Base-by-base conservation (phyloP, 1,139 yeast species). In the Hanseniaspora sp. region DNA sequence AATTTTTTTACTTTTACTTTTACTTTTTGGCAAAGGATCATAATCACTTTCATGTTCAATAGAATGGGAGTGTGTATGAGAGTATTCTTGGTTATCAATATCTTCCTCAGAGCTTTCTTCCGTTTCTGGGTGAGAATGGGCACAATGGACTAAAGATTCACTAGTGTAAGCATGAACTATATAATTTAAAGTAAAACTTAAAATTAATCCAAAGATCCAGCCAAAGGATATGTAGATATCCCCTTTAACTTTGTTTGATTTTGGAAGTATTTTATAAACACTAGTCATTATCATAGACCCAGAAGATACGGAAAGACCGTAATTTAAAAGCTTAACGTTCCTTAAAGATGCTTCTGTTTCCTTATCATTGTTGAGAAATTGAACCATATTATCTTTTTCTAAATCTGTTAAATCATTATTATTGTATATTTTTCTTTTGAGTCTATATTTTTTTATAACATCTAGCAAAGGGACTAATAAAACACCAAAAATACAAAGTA, bases 121-220 rank as follows among this genome's bases (percentile, higher is more conserved):
- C 23, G 58, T 68, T 15, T 62, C 74, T 18, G 64, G 13, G 12
- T 33, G 18, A 15, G 69, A 76, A 62, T 88, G 96, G 17, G 79
- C 82, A 67, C 96, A 88, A 64, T 88, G 96, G 0, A 90, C 86
- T 33, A 90, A 78, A 34, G 94, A 82, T 63, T 86, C 86, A 56
- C 92, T 79, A 1, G 96, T 86, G 55, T 82, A 67, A 44, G 79
- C 67, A 65, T 90, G 96, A 15, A 90, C 78, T 0, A 82, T 46
- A 30, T 73, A 67, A 64, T 88, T 88, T 58, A 90, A 70, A 2
- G 69, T 59, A 1, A 80, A 67, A 62, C 95, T 86, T 3, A 79
- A 60, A 1, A 71, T 52, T 4, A 83, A 76, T 1, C 97, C 97
- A 1, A 69, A 59, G 6, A 80, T 62, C 60, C 77, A 81, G 5